Evolutionary conservation across 2,329 filamentous ascomycete genomes (phyloP).

Genomic region (Xylaria arbuscula): DNA sequence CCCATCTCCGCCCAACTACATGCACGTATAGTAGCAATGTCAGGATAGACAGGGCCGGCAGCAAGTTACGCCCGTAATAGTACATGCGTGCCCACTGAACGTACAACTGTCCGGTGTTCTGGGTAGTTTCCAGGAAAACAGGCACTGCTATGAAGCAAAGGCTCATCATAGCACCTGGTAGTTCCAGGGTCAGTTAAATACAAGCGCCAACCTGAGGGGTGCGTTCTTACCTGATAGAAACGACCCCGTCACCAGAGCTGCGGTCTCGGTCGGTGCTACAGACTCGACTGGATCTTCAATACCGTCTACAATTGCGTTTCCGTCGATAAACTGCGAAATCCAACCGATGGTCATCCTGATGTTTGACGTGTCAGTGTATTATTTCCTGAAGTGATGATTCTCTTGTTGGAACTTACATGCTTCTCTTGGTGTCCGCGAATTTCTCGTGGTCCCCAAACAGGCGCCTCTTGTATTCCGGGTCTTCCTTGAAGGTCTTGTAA

Average conservation of each 20-base stretch:
- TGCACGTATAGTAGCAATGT: background rate
- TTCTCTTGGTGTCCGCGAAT: slow-evolving; percentile 61
- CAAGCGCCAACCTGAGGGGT: too few species aligned
- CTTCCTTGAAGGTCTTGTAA: slow-evolving; percentile 60
- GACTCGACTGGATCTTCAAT: background rate
- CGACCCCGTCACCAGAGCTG: background rate
- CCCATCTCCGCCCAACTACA: background rate
- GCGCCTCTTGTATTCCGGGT: slow-evolving; percentile 61
- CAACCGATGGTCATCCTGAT: slow-evolving; percentile 63
- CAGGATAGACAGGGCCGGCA: background rate
- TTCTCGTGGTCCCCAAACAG: slow-evolving; percentile 59
- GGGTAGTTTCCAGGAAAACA: background rate
- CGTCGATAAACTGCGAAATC: slow-evolving; percentile 56
- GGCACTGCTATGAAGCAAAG: background rate
- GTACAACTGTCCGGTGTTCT: background rate
- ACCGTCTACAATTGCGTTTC: slow-evolving; percentile 50
- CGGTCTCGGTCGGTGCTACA: background rate
- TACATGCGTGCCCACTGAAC: slow-evolving; percentile 1
- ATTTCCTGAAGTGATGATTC: too few species aligned
- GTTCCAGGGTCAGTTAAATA: too few species aligned
- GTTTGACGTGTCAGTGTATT: too few species aligned
- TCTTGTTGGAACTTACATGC: too few species aligned
- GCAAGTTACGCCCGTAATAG: background rate
- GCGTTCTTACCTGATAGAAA: background rate
- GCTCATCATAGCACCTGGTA: background rate